Evolutionary conservation across 352 stramenopile genomes (phyloP).

Genomic region (Phytophthora ramorum): DNA sequence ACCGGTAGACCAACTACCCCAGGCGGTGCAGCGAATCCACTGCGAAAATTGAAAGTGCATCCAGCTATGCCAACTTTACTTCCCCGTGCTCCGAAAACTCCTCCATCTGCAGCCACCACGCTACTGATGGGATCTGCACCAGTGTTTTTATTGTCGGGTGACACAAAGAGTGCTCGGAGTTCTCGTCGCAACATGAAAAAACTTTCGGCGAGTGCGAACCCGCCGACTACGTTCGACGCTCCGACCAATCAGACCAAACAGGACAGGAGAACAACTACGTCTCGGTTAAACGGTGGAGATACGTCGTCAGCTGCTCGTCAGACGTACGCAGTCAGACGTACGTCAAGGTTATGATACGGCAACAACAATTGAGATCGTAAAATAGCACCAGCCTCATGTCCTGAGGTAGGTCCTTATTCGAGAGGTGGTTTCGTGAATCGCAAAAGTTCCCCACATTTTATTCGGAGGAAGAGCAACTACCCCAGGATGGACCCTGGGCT

Average conservation of each 20-base stretch:
- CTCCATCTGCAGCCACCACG: slow-evolving; percentile 18
- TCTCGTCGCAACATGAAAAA: slow-evolving; percentile 10
- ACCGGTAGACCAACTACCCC: slow-evolving; percentile 10
- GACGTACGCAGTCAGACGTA: slow-evolving; percentile 2
- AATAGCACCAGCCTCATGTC: slow-evolving; percentile 15
- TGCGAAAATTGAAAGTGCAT: slow-evolving; percentile 30
- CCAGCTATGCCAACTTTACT: slow-evolving; percentile 10
- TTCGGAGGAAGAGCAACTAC: neutral
- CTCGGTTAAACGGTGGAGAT: slow-evolving; percentile 4
- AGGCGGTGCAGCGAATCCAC: slow-evolving; percentile 9
- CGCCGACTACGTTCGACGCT: slow-evolving; percentile 12
- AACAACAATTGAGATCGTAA: slow-evolving; percentile 1
- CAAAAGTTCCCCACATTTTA: slow-evolving; percentile 2
- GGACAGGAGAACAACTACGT: slow-evolving; percentile 10
- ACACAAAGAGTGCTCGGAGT: neutral
- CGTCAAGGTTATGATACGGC: slow-evolving; percentile 12
- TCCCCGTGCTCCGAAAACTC: slow-evolving; percentile 17
- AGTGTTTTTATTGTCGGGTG: neutral
- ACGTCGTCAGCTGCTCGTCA: slow-evolving; percentile 5
- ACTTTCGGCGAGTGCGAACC: neutral
- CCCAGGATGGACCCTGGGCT: slow-evolving; percentile 59
- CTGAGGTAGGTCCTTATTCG: neutral
- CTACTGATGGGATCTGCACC: slow-evolving; percentile 22
- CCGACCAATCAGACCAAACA: slow-evolving; percentile 30
- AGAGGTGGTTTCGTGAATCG: slow-evolving; percentile 11